These are phyloP conservation scores for Pichia sp. DNA, from an alignment of 1,139 yeast genomes.

Conservation along the genomic window DNA sequence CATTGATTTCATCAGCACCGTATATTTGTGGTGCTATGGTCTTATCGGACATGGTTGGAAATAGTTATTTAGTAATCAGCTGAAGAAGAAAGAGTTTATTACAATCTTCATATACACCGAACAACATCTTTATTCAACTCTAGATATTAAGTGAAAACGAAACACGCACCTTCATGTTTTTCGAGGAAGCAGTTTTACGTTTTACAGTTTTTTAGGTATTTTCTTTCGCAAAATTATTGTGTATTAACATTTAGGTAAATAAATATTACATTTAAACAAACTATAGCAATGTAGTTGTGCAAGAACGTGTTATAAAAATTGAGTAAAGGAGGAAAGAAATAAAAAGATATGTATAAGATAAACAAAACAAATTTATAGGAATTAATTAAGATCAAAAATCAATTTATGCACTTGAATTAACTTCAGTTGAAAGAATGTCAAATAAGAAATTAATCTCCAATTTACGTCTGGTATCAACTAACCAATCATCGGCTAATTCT, in stretches of 20 bases:
- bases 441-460: slow-evolving; percentile 80
- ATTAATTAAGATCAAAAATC: background rate
- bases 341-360: background rate
- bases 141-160: background rate
- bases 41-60: slow-evolving; percentile 13
- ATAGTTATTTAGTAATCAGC: no score
- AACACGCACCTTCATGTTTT: background rate
- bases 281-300: background rate
- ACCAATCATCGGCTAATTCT: slow-evolving; percentile 87
- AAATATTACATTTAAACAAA: background rate
- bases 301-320: background rate
- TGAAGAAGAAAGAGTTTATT: background rate
- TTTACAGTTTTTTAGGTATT: background rate
- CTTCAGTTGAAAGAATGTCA: slow-evolving; percentile 55
- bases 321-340: background rate
- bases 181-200: background rate
- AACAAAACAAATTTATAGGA: background rate
- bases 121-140: no score
- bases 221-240: background rate
- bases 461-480: slow-evolving; percentile 79
- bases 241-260: background rate
- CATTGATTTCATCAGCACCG: slow-evolving; percentile 80
- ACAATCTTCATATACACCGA: background rate
- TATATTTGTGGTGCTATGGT: slow-evolving; percentile 41
- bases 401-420: slow-evolving; percentile 22